Evolutionary conservation across 2,329 filamentous ascomycete genomes (phyloP).

Genomic region (Colletotrichum filicis): DNA sequence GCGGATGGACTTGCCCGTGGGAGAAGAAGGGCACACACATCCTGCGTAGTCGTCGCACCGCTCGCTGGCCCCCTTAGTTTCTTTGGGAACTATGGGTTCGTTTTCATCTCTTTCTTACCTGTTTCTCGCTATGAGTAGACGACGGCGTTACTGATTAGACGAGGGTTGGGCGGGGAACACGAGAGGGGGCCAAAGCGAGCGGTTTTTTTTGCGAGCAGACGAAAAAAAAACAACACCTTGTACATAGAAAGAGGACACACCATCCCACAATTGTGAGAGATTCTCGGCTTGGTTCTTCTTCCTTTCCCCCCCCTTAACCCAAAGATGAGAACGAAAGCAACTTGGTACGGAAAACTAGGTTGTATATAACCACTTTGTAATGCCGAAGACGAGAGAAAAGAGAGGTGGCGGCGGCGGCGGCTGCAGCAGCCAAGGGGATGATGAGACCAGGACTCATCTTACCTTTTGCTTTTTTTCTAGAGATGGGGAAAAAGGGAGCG

Average conservation of each 20-base stretch:
- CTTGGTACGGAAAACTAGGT: neutral
- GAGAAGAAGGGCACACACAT: neutral
- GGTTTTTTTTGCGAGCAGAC: constrained; percentile 32
- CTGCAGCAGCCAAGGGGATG: neutral
- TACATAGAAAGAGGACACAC: constrained; percentile 24
- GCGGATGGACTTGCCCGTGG: constrained; percentile 1
- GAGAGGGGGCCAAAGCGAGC: neutral
- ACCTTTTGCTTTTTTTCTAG: neutral
- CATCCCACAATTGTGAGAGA: constrained; percentile 7
- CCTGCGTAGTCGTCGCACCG: constrained; percentile 28
- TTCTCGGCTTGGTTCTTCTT: constrained; percentile 12
- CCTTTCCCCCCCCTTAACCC: no score
- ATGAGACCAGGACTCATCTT: neutral
- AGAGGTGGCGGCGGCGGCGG: neutral
- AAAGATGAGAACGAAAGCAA: neutral
- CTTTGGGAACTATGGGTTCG: neutral
- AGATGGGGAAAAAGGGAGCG: constrained; percentile 1
- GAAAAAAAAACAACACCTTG: neutral
- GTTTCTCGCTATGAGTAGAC: neutral
- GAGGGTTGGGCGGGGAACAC: neutral
- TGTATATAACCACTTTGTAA: constrained; percentile 36
- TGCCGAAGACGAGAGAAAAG: constrained; percentile 23
- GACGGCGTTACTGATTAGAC: neutral
- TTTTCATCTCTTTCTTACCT: no score
- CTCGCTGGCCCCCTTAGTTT: constrained; percentile 7